A percentile compares a stretch with the other conserved stretches of the same genome.
Conservation (phyloP, 2,329 filamentous ascomycete species). For the Cercospora brassicicola region DNA sequence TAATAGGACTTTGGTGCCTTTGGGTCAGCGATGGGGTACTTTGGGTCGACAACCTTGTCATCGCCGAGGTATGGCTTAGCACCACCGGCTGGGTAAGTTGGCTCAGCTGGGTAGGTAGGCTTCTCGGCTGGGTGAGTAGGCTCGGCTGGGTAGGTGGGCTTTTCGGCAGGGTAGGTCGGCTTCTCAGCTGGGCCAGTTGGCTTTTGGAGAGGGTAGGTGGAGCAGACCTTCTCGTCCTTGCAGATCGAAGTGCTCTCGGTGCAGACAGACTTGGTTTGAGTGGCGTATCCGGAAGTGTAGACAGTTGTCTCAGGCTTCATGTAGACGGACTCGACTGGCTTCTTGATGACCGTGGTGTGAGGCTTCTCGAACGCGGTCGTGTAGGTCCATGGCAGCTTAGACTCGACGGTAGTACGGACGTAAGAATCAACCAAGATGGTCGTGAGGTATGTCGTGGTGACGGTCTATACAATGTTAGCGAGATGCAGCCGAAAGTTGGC, state of each 20-base stretch:
- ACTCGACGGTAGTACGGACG: slow-evolving; percentile 4
- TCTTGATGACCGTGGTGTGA: slow-evolving; percentile 5
- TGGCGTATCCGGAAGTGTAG: neutral
- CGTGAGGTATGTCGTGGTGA: slow-evolving; percentile 11
- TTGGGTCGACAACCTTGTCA: neutral
- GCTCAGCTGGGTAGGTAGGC: neutral
- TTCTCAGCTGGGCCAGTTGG: neutral
- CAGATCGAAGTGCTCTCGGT: slow-evolving; percentile 9
- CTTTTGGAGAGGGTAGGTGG: neutral
- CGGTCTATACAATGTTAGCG: neutral
- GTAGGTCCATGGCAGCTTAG: slow-evolving; percentile 2
- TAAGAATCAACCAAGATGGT: neutral
- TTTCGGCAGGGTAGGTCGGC: neutral
- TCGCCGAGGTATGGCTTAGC: neutral
- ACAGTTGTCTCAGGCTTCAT: neutral
- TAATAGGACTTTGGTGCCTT: neutral
- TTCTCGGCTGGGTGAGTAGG: neutral
- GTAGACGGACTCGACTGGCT: neutral
- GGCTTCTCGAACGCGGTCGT: slow-evolving; percentile 13
- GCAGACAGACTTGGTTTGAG: slow-evolving; percentile 6
- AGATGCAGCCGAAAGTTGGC: neutral
- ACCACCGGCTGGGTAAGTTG: neutral
- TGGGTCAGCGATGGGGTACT: neutral
- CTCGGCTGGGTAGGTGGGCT: neutral
- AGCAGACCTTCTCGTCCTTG: slow-evolving; percentile 1